These are phyloP conservation scores for Blastocystis sp. DNA, from an alignment of 352 stramenopile species.

Conservation along the genomic window DNA sequence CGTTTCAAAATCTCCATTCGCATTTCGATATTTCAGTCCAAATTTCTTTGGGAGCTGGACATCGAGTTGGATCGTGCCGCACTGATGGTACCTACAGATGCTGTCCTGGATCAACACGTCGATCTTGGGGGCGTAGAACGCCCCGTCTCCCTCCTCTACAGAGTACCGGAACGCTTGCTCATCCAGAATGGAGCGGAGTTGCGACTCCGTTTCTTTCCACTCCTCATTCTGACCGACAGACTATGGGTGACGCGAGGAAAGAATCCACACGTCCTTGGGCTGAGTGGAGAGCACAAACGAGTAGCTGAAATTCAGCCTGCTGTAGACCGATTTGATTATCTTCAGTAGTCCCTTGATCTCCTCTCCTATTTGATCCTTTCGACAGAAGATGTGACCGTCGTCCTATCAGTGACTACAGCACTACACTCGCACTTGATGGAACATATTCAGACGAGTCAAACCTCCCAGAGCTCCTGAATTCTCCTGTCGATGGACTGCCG, in stretches of 20 bases:
- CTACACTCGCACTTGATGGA: slow-evolving; percentile 72
- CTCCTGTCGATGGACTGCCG: slow-evolving; percentile 92
- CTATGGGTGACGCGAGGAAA: slow-evolving; percentile 69
- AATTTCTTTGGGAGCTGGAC: slow-evolving; percentile 97
- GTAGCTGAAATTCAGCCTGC: slow-evolving; percentile 91
- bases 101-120: slow-evolving; percentile 81
- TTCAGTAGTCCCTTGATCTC: slow-evolving; percentile 68
- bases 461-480: slow-evolving; percentile 86
- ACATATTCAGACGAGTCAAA: slow-evolving; percentile 88
- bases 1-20: slow-evolving; percentile 56
- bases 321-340: slow-evolving; percentile 88
- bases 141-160: slow-evolving; percentile 78
- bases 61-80: slow-evolving; percentile 93
- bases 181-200: slow-evolving; percentile 70
- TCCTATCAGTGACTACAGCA: slow-evolving; percentile 71
- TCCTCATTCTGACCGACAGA: slow-evolving; percentile 68
- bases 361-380: slow-evolving; percentile 84
- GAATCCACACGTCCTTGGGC: slow-evolving; percentile 83
- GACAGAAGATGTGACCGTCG: slow-evolving; percentile 95
- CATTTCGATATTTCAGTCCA: slow-evolving; percentile 82
- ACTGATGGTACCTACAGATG: slow-evolving; percentile 92
- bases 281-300: slow-evolving; percentile 90
- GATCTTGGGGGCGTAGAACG: slow-evolving; percentile 98
- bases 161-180: neutral
- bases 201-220: slow-evolving; percentile 79